Conservation (phyloP, 495 filamentous ascomycete species). For the Penicillium malachiteum region DNA sequence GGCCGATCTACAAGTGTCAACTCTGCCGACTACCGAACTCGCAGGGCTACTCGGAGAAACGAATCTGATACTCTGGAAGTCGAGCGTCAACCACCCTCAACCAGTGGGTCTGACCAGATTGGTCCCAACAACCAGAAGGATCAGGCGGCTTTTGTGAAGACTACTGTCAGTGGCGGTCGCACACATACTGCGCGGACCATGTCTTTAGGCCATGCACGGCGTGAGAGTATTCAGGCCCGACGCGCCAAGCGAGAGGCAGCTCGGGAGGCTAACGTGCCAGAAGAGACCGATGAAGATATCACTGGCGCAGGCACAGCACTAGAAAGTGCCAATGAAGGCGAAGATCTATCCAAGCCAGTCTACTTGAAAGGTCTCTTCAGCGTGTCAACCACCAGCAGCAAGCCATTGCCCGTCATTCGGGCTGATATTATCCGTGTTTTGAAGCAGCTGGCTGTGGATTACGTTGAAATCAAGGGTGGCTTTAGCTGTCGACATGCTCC, state of each 20-base stretch:
- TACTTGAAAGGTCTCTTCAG: constrained; percentile 98
- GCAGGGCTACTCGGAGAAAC: constrained; percentile 59
- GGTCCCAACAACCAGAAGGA: constrained; percentile 47
- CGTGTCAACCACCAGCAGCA: constrained; percentile 93
- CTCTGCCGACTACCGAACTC: constrained; percentile 69
- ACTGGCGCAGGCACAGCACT: constrained; percentile 46
- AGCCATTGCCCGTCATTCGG: constrained; percentile 79
- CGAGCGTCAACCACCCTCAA: constrained; percentile 59
- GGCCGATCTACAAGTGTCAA: constrained; percentile 85
- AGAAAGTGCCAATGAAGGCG: constrained; percentile 55
- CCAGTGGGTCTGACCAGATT: constrained; percentile 78
- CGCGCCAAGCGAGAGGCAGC: constrained; percentile 65
- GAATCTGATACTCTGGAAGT: constrained; percentile 53
- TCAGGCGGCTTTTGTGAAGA: constrained; percentile 2
- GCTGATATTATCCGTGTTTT: constrained; percentile 90
- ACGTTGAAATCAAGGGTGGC: constrained; percentile 86
- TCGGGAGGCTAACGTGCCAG: constrained; percentile 69
- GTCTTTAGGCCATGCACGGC: constrained; percentile 83
- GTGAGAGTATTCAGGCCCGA: constrained; percentile 87
- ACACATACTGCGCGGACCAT: constrained; percentile 70
- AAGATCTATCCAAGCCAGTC: constrained; percentile 76
- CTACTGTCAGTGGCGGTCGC: constrained; percentile 28
- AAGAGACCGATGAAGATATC: constrained; percentile 71
- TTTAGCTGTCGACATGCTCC: constrained; percentile 87
- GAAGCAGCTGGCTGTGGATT: constrained; percentile 83